phyloP scores from a whole-genome alignment of 2,329 filamentous ascomycete genomes.

The Fusarium decemcellulare region DNA sequence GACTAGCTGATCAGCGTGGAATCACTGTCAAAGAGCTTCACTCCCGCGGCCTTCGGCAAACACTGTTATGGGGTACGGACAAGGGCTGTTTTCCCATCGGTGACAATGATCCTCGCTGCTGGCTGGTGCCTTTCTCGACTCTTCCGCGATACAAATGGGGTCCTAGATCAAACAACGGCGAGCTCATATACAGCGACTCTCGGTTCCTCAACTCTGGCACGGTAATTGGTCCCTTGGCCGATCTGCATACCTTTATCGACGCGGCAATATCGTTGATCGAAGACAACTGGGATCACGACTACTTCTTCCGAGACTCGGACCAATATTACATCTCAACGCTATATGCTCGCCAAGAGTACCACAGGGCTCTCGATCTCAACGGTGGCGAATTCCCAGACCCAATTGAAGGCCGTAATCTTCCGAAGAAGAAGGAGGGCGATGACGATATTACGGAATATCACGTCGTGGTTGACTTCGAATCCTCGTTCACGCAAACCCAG shows the following conservation, averaged over 20 bases:
- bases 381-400: conserved; percentile 22
- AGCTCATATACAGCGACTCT: conserved; percentile 20
- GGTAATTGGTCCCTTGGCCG: conserved; percentile 39
- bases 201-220: conserved; percentile 44
- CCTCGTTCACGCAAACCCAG: conserved; percentile 64
- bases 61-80: conserved; percentile 41
- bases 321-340: conserved; percentile 39
- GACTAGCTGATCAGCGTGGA: conserved; percentile 37
- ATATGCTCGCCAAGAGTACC: conserved; percentile 43
- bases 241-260: conserved; percentile 38
- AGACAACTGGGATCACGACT: conserved; percentile 20
- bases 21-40: conserved; percentile 35
- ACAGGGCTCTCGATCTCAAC: conserved; percentile 32
- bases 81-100: conserved; percentile 36
- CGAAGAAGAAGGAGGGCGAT: conserved; percentile 19
- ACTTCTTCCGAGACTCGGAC: conserved; percentile 33
- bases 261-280: conserved; percentile 24
- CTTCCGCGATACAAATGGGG: conserved; percentile 37
- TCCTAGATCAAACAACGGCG: conserved; percentile 24
- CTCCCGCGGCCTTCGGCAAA: conserved; percentile 30
- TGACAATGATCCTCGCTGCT: conserved; percentile 35
- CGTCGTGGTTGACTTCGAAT: conserved; percentile 36
- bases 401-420: conserved; percentile 25
- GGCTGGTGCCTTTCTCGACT: conserved; percentile 36
- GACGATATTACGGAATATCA: conserved; percentile 37